Percentiles rank a stretch among this genome's conserved stretches.
These are phyloP conservation scores for Elaeagnus macrophylla DNA, from an alignment of 306 rosid species.

Conservation along the genomic window DNA sequence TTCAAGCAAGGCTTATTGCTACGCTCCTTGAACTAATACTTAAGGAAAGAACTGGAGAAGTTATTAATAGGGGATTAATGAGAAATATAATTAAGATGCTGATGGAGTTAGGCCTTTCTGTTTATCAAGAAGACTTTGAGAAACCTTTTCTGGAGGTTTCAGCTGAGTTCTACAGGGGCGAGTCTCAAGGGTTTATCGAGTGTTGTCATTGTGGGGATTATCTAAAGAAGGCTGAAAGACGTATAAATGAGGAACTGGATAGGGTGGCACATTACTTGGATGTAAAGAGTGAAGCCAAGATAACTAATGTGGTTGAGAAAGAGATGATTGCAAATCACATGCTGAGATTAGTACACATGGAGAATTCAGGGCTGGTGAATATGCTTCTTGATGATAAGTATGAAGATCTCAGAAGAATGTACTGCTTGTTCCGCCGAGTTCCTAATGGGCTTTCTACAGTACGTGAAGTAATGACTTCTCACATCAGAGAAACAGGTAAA, in stretches of 20 bases:
- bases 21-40: constrained; percentile 59
- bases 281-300: constrained; percentile 53
- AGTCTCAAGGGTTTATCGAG: constrained; percentile 69
- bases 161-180: constrained; percentile 58
- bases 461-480: constrained; percentile 72
- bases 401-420: constrained; percentile 74
- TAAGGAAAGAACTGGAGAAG: constrained; percentile 61
- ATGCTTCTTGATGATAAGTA: constrained; percentile 74
- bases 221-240: constrained; percentile 66
- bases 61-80: constrained; percentile 65
- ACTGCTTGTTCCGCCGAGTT: constrained; percentile 63
- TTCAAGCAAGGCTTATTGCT: constrained; percentile 46
- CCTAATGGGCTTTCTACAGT: constrained; percentile 42
- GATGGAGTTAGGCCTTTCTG: constrained; percentile 65
- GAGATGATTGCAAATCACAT: constrained; percentile 81
- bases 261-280: constrained; percentile 88
- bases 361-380: constrained; percentile 67
- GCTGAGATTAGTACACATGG: constrained; percentile 70
- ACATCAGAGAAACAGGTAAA: constrained; percentile 61
- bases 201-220: constrained; percentile 74
- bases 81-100: constrained; percentile 65
- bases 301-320: constrained; percentile 61
- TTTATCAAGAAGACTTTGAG: constrained; percentile 69
- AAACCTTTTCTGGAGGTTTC: constrained; percentile 58
- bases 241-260: constrained; percentile 76